Evolutionary conservation across 2,329 filamentous ascomycete genomes (phyloP).

Genomic region (Bipolaris zeicola): DNA sequence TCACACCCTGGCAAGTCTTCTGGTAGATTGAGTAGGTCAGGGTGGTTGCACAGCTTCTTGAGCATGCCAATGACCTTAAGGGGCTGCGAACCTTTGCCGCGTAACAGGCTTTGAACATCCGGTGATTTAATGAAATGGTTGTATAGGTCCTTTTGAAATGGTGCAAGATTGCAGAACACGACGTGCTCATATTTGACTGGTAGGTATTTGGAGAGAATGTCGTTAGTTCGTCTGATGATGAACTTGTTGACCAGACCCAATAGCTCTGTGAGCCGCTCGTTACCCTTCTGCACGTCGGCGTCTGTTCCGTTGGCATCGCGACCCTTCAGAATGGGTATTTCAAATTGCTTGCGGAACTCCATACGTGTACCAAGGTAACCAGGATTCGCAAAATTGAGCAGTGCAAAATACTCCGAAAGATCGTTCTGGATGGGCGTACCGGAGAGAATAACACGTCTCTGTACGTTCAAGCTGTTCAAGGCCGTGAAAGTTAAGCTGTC

Average conservation of each 20-base stretch:
- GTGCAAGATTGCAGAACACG: constrained; percentile 93
- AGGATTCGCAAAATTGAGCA: constrained; percentile 96
- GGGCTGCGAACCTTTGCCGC: constrained; percentile 93
- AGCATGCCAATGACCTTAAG: constrained; percentile 95
- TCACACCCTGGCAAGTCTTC: constrained; percentile 89
- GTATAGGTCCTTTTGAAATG: constrained; percentile 91
- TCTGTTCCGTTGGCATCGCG: constrained; percentile 90
- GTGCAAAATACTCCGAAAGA: constrained; percentile 94
- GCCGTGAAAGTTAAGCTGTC: constrained; percentile 95
- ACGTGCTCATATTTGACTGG: constrained; percentile 99
- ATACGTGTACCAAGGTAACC: constrained; percentile 84
- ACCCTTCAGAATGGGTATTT: constrained; percentile 88
- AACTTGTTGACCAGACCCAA: constrained; percentile 93
- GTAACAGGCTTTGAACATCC: constrained; percentile 87
- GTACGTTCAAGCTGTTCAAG: constrained; percentile 87
- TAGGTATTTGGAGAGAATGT: constrained; percentile 95
- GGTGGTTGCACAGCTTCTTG: constrained; percentile 98
- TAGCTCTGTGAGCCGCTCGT: constrained; percentile 81
- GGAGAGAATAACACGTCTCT: constrained; percentile 88
- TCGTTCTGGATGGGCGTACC: constrained; percentile 99
- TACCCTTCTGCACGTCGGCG: constrained; percentile 78
- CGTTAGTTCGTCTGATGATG: constrained; percentile 96
- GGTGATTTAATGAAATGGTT: constrained; percentile 97
- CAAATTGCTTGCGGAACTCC: constrained; percentile 93
- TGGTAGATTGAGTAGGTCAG: constrained; percentile 83